Percentiles rank a stretch among this genome's conserved stretches.
Conservation (phyloP, 2,329 filamentous ascomycete genomes). For the Pseudohalonectria lignicola region DNA sequence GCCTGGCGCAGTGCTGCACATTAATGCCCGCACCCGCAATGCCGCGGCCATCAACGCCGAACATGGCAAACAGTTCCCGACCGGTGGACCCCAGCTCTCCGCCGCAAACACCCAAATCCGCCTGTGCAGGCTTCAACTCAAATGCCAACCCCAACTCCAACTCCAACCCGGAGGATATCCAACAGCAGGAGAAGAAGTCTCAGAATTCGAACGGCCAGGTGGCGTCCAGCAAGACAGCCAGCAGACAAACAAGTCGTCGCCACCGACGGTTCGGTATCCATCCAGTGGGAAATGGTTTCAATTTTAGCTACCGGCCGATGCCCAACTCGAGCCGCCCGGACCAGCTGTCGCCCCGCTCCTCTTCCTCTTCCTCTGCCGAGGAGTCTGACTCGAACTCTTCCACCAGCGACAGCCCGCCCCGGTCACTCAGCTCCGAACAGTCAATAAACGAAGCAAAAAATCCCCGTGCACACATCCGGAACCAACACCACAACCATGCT, state of each 20-base stretch:
- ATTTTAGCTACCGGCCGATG: constrained; percentile 21
- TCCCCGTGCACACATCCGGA: too few species aligned
- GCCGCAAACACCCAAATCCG: constrained; percentile 27
- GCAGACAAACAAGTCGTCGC: too few species aligned
- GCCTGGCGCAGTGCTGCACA: too few species aligned
- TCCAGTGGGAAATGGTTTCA: constrained; percentile 16
- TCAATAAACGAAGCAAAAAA: constrained; percentile 3
- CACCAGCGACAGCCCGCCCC: constrained; percentile 10
- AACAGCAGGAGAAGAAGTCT: not conserved
- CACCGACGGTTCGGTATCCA: constrained; percentile 14
- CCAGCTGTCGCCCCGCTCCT: constrained; percentile 26
- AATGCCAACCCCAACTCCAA: too few species aligned
- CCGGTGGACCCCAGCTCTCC: constrained; percentile 26
- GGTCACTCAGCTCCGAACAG: constrained; percentile 10
- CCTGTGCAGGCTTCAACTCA: constrained; percentile 18
- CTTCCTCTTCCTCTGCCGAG: constrained; percentile 15
- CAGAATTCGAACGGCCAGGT: constrained; percentile 1
- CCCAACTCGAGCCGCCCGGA: constrained; percentile 15
- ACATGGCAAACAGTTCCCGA: constrained; percentile 13
- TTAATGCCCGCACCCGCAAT: constrained; percentile 10
- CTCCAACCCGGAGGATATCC: not conserved
- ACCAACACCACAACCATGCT: too few species aligned
- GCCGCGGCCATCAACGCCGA: constrained; percentile 25
- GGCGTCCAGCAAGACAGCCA: too few species aligned
- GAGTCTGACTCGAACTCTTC: constrained; percentile 12